Conservation (phyloP, 2,329 filamentous ascomycete species). For the Didymella segeticola region DNA sequence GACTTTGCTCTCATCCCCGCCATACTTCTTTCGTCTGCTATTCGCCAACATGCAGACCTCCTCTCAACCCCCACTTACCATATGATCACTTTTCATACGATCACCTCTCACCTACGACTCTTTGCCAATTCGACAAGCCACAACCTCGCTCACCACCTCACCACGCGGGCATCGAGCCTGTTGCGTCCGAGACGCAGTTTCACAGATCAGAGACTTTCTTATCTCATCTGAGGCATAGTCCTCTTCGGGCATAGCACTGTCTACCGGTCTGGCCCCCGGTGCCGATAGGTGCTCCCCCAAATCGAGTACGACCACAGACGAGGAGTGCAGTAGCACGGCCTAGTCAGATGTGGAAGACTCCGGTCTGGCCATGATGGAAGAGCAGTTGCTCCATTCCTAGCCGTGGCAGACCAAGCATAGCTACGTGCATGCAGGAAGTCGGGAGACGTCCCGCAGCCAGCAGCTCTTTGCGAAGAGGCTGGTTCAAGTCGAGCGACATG, state of each 20-base stretch:
- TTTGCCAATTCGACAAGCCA: background rate
- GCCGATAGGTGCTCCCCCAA: conserved; percentile 9
- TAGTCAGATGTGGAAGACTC: conserved; percentile 6
- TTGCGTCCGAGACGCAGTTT: conserved; percentile 11
- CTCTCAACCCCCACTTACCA: background rate
- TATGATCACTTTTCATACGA: background rate
- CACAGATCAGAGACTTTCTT: background rate
- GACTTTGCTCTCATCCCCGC: background rate
- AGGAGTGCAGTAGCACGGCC: conserved; percentile 8
- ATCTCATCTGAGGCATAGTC: conserved; percentile 3
- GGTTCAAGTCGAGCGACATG: conserved; percentile 9
- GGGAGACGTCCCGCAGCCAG: conserved; percentile 26
- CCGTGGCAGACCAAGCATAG: background rate
- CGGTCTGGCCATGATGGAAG: conserved; percentile 5
- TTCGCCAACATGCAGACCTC: background rate
- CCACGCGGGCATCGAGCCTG: background rate
- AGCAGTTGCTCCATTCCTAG: background rate
- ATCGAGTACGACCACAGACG: conserved; percentile 7
- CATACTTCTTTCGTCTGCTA: background rate
- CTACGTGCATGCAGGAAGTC: conserved; percentile 8
- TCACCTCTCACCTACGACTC: background rate
- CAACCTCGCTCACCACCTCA: background rate
- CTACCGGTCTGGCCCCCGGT: conserved; percentile 18
- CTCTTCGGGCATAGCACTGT: conserved; percentile 16
- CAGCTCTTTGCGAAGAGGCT: background rate